A percentile compares a stretch with the other conserved stretches of the same genome.
These are phyloP conservation scores for Cystobasidiaceae sp. DNA, from an alignment of 1,284 basidiomycete species.

Conservation along the genomic window DNA sequence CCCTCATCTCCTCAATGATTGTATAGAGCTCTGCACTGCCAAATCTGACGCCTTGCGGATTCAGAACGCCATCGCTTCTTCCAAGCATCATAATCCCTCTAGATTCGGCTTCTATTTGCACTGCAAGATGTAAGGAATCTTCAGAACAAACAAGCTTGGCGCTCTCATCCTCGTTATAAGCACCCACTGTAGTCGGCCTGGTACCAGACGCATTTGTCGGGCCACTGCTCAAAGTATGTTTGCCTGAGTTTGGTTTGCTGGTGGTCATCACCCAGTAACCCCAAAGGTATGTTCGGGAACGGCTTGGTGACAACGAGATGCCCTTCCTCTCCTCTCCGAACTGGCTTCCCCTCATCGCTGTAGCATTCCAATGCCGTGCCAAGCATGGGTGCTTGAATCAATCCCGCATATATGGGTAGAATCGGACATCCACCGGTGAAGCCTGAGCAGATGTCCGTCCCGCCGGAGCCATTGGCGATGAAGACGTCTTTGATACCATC, in stretches of 20 bases:
- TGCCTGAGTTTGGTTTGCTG: conserved; percentile 58
- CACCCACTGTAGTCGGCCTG: conserved; percentile 56
- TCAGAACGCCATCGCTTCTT: conserved; percentile 60
- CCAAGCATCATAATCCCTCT: conserved; percentile 73
- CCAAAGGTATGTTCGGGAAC: conserved; percentile 78
- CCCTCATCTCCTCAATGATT: conserved; percentile 57
- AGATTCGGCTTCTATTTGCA: no score
- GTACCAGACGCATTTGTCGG: conserved; percentile 61
- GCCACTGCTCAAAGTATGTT: conserved; percentile 65
- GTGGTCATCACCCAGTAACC: conserved; percentile 67
- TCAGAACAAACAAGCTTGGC: conserved; percentile 16
- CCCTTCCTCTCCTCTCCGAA: conserved; percentile 48
- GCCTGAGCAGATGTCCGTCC: conserved; percentile 33
- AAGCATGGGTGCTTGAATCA: conserved; percentile 77
- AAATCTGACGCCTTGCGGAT: conserved; percentile 79
- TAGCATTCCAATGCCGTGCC: conserved; percentile 58
- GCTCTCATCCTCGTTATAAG: conserved; percentile 39
- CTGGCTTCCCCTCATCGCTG: conserved; percentile 50
- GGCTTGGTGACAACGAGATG: conserved; percentile 64
- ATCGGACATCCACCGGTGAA: conserved; percentile 34
- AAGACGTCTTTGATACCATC: conserved; percentile 63
- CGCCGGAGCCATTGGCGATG: conserved; percentile 73
- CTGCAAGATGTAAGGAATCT: no score
- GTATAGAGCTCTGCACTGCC: conserved; percentile 81
- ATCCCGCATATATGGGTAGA: conserved; percentile 74